Conservation (phyloP, 2,329 filamentous ascomycete genomes). For the Capronia epimyces region DNA sequence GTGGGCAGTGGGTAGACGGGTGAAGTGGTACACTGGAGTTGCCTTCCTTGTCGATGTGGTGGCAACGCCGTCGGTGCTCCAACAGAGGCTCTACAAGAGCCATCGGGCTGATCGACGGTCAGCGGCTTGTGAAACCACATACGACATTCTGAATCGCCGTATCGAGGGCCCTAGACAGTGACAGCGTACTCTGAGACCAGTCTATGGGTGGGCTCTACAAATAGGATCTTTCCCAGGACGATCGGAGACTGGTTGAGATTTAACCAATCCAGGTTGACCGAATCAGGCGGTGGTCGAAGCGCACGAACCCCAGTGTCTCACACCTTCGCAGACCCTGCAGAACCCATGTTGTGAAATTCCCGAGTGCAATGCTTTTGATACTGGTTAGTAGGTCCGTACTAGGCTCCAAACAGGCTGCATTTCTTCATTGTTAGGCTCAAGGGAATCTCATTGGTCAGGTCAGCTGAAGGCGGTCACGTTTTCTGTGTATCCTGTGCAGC, state of each 20-base stretch:
- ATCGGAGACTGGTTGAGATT: too few species aligned
- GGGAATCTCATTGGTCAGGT: background rate
- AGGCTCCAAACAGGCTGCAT: background rate
- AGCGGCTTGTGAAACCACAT: background rate
- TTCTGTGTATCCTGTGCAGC: too few species aligned
- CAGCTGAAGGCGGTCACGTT: background rate
- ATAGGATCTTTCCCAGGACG: too few species aligned
- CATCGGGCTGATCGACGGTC: background rate
- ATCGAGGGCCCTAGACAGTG: background rate
- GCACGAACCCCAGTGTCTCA: too few species aligned
- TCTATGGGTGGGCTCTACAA: background rate
- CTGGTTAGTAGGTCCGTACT: background rate
- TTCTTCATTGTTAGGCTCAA: background rate
- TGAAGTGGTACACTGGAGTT: too few species aligned
- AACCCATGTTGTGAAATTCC: too few species aligned
- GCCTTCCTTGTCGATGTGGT: too few species aligned
- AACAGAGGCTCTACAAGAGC: background rate
- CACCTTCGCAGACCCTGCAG: too few species aligned
- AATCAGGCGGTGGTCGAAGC: too few species aligned
- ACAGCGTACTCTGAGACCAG: background rate
- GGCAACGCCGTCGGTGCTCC: too few species aligned
- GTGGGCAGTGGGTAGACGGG: too few species aligned
- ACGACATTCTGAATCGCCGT: background rate
- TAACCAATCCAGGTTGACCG: too few species aligned
- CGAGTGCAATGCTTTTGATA: background rate